These are phyloP conservation scores for Coniochaeta pulveracea DNA, from an alignment of 2,329 filamentous ascomycete species.

Conservation along the genomic window DNA sequence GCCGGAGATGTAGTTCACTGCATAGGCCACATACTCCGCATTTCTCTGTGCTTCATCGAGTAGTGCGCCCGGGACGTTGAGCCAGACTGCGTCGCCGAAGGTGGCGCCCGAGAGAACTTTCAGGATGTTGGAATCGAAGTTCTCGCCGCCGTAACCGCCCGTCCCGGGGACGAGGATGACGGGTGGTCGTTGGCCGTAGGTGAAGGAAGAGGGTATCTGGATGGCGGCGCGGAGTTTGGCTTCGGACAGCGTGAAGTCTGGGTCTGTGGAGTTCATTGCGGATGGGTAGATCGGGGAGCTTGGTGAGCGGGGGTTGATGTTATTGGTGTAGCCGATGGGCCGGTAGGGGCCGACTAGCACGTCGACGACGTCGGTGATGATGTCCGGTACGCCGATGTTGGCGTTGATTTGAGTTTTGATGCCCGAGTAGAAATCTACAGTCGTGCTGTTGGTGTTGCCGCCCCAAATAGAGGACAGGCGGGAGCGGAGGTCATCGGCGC, in stretches of 20 bases:
- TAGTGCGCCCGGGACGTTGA: constrained; percentile 38
- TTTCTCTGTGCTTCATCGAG: constrained; percentile 37
- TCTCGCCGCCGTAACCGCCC: constrained; percentile 31
- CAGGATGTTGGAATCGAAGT: constrained; percentile 33
- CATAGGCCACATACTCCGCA: constrained; percentile 44
- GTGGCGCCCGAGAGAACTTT: constrained; percentile 29
- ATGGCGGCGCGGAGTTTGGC: constrained; percentile 35
- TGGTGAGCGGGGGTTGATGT: constrained; percentile 1
- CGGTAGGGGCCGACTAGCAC: neutral
- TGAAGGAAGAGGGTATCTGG: constrained; percentile 36
- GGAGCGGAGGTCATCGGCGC: neutral
- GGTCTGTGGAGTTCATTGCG: constrained; percentile 25
- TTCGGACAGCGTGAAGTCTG: constrained; percentile 35
- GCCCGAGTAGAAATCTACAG: constrained; percentile 1
- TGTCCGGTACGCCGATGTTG: neutral
- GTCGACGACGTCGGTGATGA: constrained; percentile 1
- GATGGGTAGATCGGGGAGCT: neutral
- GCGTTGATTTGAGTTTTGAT: neutral
- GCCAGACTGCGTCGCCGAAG: constrained; percentile 38
- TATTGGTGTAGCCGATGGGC: neutral
- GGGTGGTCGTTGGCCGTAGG: constrained; percentile 30
- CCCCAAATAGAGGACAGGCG: constrained; percentile 1
- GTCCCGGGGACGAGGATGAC: constrained; percentile 44
- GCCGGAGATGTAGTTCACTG: constrained; percentile 41
- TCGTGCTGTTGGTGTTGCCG: constrained; percentile 2